Percentiles rank a stretch among this genome's conserved stretches.
These are phyloP conservation scores for Pyracantha coccinea DNA, from an alignment of 331 rosid species.

Conservation along the genomic window DNA sequence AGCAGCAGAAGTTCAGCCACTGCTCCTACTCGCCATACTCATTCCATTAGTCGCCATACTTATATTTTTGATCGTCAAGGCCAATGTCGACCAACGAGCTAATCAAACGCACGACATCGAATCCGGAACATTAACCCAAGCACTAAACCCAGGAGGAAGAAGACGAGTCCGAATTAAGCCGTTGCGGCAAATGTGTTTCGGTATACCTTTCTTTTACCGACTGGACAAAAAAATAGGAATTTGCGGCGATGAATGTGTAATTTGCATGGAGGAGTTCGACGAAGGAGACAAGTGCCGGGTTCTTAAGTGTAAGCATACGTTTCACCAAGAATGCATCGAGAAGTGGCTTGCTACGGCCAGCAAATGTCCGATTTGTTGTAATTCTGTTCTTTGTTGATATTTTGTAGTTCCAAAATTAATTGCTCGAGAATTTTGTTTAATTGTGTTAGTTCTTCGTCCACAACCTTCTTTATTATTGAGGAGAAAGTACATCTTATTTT, in stretches of 20 bases:
- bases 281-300: neutral
- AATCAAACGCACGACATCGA: neutral
- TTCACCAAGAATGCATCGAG: neutral
- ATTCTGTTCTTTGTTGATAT: neutral
- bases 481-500: neutral
- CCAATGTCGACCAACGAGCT: neutral
- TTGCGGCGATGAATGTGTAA: neutral
- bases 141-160: neutral
- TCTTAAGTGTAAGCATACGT: neutral
- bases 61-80: neutral
- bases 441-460: neutral
- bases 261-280: conserved; percentile 9
- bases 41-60: neutral
- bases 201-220: neutral
- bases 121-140: neutral
- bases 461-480: neutral
- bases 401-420: neutral
- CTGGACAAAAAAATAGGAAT: neutral
- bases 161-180: neutral
- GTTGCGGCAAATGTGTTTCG: neutral
- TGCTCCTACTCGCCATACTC: neutral
- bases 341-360: neutral
- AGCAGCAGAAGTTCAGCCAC: neutral
- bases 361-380: neutral
- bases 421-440: neutral